phyloP scores from a whole-genome alignment of 371 early-diverging fungal genomes.

The Haplosporangium sp. region DNA sequence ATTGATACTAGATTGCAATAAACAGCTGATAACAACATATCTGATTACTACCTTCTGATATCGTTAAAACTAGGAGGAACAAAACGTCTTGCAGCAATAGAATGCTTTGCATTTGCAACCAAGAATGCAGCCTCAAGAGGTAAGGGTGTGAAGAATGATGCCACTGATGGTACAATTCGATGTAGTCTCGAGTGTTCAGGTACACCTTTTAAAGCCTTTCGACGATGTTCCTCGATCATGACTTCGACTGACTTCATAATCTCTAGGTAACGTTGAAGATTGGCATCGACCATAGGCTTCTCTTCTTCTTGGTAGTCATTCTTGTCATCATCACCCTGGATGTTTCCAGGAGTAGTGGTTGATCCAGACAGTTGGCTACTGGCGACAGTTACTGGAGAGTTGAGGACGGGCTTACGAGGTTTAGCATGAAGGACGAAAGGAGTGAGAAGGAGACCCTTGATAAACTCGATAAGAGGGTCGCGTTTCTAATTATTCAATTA shows the following conservation, averaged over 20 bases:
- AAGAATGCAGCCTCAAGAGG: conserved; percentile 78
- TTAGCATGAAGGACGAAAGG: conserved; percentile 83
- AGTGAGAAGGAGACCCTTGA: conserved; percentile 82
- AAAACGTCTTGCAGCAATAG: conserved; percentile 76
- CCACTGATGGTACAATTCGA: conserved; percentile 78
- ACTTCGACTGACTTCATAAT: conserved; percentile 77
- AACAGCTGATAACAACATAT: too few species aligned
- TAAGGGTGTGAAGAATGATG: conserved; percentile 82
- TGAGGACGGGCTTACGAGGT: conserved; percentile 58
- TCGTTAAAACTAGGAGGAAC: conserved; percentile 92
- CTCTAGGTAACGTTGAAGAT: conserved; percentile 71
- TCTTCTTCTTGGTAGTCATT: conserved; percentile 56
- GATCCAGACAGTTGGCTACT: neutral
- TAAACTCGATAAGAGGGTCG: conserved; percentile 85
- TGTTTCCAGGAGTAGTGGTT: conserved; percentile 3
- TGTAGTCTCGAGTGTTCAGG: conserved; percentile 78
- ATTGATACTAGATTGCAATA: too few species aligned
- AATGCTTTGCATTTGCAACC: conserved; percentile 65
- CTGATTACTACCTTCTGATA: conserved; percentile 64
- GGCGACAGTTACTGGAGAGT: conserved; percentile 9
- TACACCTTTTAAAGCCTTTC: conserved; percentile 58
- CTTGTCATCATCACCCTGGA: conserved; percentile 22
- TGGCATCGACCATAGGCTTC: conserved; percentile 50
- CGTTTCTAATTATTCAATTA: conserved; percentile 62
- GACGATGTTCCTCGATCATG: conserved; percentile 68